Conservation (phyloP, 495 filamentous ascomycete genomes). For the Margaritispora aquatica region DNA sequence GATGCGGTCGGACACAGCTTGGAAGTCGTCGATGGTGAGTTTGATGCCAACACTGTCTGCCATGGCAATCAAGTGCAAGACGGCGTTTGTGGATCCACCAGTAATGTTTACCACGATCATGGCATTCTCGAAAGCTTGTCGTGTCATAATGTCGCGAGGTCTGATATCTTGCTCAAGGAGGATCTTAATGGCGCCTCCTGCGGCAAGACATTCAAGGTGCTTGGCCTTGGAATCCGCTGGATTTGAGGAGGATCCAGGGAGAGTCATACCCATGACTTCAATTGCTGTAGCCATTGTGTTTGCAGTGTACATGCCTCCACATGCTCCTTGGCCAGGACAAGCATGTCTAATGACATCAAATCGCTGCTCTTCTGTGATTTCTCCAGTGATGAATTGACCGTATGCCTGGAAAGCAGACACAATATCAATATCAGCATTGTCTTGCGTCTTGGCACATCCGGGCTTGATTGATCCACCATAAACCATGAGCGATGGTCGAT, state of each 20-base stretch:
- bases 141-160: constrained; percentile 84
- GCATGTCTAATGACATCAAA: constrained; percentile 94
- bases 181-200: constrained; percentile 81
- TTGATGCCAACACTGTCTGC: constrained; percentile 90
- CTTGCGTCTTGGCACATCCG: constrained; percentile 66
- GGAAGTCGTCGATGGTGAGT: constrained; percentile 96
- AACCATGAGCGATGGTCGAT: constrained; percentile 91
- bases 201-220: constrained; percentile 74
- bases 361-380: constrained; percentile 85
- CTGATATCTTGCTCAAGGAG: constrained; percentile 83
- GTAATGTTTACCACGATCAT: constrained; percentile 95
- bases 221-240: constrained; percentile 85
- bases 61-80: constrained; percentile 94
- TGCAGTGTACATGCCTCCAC: constrained; percentile 98
- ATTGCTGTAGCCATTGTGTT: constrained; percentile 99
- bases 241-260: constrained; percentile 89
- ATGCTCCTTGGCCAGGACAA: constrained; percentile 88
- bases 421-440: constrained; percentile 81
- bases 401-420: constrained; percentile 98
- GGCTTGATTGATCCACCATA: constrained; percentile 95
- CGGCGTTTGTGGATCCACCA: constrained; percentile 94
- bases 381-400: constrained; percentile 85
- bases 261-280: constrained; percentile 90
- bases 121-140: constrained; percentile 90
- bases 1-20: constrained; percentile 81